These are phyloP conservation scores for Mucor velutinosus DNA, from an alignment of 371 early-diverging fungal genomes.

Conservation along the genomic window DNA sequence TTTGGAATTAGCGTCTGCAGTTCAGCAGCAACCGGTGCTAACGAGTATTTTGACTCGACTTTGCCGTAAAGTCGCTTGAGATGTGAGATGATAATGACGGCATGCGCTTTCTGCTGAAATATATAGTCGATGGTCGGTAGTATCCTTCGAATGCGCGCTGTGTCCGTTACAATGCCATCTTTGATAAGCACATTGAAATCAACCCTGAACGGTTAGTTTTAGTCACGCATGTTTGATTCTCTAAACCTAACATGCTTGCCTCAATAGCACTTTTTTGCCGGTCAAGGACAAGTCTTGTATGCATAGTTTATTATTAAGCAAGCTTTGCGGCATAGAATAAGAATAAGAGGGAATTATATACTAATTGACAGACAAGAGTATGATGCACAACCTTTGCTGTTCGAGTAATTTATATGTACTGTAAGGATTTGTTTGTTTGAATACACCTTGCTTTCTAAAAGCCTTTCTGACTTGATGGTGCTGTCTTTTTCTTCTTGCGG, in stretches of 20 bases:
- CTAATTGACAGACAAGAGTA: neutral
- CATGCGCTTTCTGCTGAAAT: conserved; percentile 76
- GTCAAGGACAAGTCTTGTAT: neutral
- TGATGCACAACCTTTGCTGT: neutral
- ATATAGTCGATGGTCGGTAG: no score
- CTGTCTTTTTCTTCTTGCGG: neutral
- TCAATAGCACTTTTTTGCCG: neutral
- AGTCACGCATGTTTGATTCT: conserved; percentile 32
- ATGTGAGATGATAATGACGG: conserved; percentile 82
- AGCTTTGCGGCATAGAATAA: neutral
- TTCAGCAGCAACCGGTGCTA: conserved; percentile 51
- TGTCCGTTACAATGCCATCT: no score
- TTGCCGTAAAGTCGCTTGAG: conserved; percentile 60
- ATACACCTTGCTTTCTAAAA: neutral
- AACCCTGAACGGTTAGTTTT: no score
- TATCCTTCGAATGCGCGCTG: no score
- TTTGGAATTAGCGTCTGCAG: conserved; percentile 80
- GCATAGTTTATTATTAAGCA: neutral
- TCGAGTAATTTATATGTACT: neutral
- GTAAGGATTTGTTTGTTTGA: neutral
- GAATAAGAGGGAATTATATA: neutral
- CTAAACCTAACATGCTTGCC: neutral
- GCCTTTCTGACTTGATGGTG: neutral
- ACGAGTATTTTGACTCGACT: conserved; percentile 80
- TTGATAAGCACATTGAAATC: no score